Evolutionary conservation across 1,139 yeast species (phyloP), one percentile per base, ranked within the genome.

Genomic region (Magnusiomyces ingens): DNA sequence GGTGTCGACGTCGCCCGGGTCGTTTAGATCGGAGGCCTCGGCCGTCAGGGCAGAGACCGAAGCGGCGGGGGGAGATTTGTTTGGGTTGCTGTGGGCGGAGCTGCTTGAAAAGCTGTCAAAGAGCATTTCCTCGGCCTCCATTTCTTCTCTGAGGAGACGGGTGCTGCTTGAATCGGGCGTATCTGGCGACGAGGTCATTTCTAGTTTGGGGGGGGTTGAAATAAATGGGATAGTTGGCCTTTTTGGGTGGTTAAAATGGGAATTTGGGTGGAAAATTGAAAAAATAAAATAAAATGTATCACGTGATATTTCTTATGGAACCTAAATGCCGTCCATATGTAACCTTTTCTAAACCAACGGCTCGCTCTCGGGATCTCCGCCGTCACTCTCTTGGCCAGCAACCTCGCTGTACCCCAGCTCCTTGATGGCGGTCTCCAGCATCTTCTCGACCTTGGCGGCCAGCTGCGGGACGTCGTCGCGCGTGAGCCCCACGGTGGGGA

Each of bases 391-490:
- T 22, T 36, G 22, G 3, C 43, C 49, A 5, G 37, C 35, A 19
- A 46, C 19, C 12, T 50, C 53, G 35, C 55, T 70, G 52, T 67
- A 64, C 4, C 72, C 72, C 26, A 70, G 56, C 38, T 53, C 55
- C 44, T 62, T 59, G 37, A 74, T 68, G n/a, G 67, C 71, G 26
- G 62, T 62, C n/a, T 64, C 61, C 81, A 78, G 77, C 26, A 58
- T 59, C n/a, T 61, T 59, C 43, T 71, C 64, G 11, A 72, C 66
- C 46, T 64, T 67, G n/a, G 69, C 70, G 36, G 79, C 71, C 49
- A 85, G 72, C n/a, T 65, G 71, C 48, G 77, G 71, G 29, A 86
- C 82, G 59, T 84, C 84, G 12, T 79, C 85, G 51, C 78, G 74
- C 2, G 84, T 76, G 61, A 83, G 65, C 29, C 80, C 81, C 44